Evolutionary conservation across 208 protist genomes (phyloP), one percentile per base, ranked within the genome.

Genomic region (Paratrypanosoma confusum): DNA sequence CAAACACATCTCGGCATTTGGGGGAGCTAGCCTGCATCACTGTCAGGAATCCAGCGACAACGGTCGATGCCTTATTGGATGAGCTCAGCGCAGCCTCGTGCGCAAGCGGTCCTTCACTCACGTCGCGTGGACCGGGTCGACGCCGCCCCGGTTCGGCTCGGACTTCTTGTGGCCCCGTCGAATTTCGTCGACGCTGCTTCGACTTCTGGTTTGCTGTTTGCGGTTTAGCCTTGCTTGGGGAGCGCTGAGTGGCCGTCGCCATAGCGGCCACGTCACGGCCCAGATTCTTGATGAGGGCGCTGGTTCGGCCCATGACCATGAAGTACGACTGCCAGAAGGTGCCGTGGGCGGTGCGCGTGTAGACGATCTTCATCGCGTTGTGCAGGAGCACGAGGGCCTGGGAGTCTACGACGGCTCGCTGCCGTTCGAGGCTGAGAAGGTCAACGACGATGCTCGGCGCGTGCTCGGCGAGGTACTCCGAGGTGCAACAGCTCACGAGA

Each of bases 1-100:
- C 65, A 63, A 87, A 91, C 8, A 85, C 56, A 4, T 56, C 65
- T 49, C 72, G 82, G 38, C 74, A 84, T 54, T 91, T 84, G 22
- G 54, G 59, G 0, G 73, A 81, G 53, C 77, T 72, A 13, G 65
- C 71, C 0, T 65, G 59, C 71, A 87, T 77, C 17, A 87, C 66
- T 17, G 67, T 65, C 2, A 75, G 39, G 26, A 91, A 87, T 28
- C 81, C 77, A 20, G 39, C 16, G 13, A 68, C 52, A 39, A 78
- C 46, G 20, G 55, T 37, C 3, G 35, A 44, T 5, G 50, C 67
- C 29, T 34, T 41, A 13, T 29, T n/a, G 10, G 45, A 22, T 5
- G 24, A 20, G 27, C 32, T 10, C 34, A 13, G 5, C n/a, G 48
- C 24, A 23, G 5, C 25, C 17, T 21, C 31, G 28, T 0, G 29